phyloP scores from a whole-genome alignment of 1,139 yeast genomes.

The Hyphopichia wangnamkhiaoensis region DNA sequence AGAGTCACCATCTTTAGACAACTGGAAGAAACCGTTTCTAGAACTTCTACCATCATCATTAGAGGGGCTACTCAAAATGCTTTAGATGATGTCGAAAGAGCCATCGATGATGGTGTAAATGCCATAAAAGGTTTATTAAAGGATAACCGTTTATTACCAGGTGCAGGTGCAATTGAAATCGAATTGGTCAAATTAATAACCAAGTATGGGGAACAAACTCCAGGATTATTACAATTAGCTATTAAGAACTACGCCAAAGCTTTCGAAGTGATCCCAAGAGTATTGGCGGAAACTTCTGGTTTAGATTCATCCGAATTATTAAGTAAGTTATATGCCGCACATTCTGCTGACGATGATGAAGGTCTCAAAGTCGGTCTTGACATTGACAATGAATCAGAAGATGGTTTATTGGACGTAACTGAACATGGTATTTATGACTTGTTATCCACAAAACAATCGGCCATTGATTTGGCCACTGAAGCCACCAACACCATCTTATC shows the following conservation, averaged over 20 bases:
- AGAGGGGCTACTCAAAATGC: slow-evolving; percentile 98
- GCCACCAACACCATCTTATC: slow-evolving; percentile 90
- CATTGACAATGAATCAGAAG: slow-evolving; percentile 62
- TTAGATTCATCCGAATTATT: slow-evolving; percentile 85
- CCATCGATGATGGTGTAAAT: slow-evolving; percentile 95
- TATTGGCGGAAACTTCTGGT: slow-evolving; percentile 93
- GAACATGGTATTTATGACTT: slow-evolving; percentile 76
- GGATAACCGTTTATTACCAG: slow-evolving; percentile 80
- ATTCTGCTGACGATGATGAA: slow-evolving; percentile 39
- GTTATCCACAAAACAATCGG: slow-evolving; percentile 77
- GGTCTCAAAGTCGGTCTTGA: slow-evolving; percentile 65
- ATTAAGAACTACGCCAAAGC: slow-evolving; percentile 94
- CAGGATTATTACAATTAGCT: slow-evolving; percentile 90
- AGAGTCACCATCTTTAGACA: slow-evolving; percentile 94
- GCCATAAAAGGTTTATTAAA: slow-evolving; percentile 87
- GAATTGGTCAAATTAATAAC: slow-evolving; percentile 81
- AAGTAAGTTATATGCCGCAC: slow-evolving; percentile 87
- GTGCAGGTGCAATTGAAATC: slow-evolving; percentile 97
- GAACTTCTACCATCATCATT: slow-evolving; percentile 87
- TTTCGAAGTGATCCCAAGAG: slow-evolving; percentile 90
- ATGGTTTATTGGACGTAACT: slow-evolving; percentile 72
- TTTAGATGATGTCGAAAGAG: slow-evolving; percentile 93
- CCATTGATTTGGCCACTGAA: slow-evolving; percentile 91
- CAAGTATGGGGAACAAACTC: slow-evolving; percentile 87
- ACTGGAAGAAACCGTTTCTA: slow-evolving; percentile 60